phyloP scores from a whole-genome alignment of 306 rosid genomes.

The Glycine tomentella region DNA sequence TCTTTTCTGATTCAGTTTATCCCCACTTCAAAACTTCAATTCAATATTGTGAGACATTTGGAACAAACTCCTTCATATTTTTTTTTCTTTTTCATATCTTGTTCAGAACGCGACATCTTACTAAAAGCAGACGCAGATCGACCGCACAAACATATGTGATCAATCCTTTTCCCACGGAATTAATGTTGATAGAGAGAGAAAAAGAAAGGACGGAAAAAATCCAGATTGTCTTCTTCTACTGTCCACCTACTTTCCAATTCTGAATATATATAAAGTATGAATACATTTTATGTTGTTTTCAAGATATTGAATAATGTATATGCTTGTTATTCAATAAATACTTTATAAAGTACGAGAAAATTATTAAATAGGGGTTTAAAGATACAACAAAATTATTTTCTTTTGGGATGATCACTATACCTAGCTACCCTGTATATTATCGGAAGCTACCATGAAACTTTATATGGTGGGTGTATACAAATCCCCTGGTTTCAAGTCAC shows the following conservation, averaged over 20 bases:
- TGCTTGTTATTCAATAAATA: not conserved
- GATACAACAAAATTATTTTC: not conserved
- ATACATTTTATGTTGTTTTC: not conserved
- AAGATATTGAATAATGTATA: not conserved
- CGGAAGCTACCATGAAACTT: slow-evolving; percentile 35
- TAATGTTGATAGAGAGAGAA: slow-evolving; percentile 13
- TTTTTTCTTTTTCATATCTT: not conserved
- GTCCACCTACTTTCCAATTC: not conserved
- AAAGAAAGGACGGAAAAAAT: slow-evolving; percentile 1
- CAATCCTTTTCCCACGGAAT: slow-evolving; percentile 26
- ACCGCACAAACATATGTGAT: slow-evolving; percentile 12
- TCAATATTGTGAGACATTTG: slow-evolving; percentile 48
- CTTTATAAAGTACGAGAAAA: not conserved
- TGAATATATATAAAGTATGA: not conserved
- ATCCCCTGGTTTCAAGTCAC: not conserved
- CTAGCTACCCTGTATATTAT: slow-evolving; percentile 26
- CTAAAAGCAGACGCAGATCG: slow-evolving; percentile 11
- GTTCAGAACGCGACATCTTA: slow-evolving; percentile 37
- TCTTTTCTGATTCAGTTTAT: too few relatives aligned
- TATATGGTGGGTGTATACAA: slow-evolving; percentile 38
- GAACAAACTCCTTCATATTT: slow-evolving; percentile 50
- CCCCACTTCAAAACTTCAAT: too few relatives aligned
- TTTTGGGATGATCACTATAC: slow-evolving; percentile 14
- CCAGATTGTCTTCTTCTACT: slow-evolving; percentile 31
- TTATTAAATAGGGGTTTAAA: not conserved